Conservation (phyloP, 1,284 basidiomycete genomes). For the Malassezia sp. region DNA sequence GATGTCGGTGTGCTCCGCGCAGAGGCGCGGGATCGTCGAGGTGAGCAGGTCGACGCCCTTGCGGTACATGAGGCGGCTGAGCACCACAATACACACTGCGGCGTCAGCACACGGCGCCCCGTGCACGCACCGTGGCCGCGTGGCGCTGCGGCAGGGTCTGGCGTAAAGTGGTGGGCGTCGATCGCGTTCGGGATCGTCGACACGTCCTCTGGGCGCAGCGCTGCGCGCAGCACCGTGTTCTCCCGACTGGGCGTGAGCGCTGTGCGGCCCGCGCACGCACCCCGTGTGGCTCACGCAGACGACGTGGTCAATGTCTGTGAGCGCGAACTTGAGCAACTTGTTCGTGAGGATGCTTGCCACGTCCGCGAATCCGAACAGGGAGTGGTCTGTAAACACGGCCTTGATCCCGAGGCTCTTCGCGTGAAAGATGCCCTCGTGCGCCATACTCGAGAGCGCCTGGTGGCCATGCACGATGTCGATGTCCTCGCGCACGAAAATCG, state of each 20-base stretch:
- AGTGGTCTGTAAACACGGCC: conserved; percentile 93
- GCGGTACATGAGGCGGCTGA: conserved; percentile 90
- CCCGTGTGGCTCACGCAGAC: conserved; percentile 97
- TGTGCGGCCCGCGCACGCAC: no score
- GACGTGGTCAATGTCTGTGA: conserved; percentile 81
- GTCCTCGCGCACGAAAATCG: conserved; percentile 73
- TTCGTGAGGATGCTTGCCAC: conserved; percentile 93
- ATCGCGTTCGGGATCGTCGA: conserved; percentile 74
- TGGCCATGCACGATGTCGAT: conserved; percentile 85
- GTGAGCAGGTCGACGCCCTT: conserved; percentile 95
- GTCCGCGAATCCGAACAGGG: conserved; percentile 87
- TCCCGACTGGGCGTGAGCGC: conserved; percentile 51
- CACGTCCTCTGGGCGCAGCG: conserved; percentile 46
- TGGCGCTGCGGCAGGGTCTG: conserved; percentile 49
- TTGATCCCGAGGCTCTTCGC: conserved; percentile 55
- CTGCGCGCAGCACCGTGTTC: conserved; percentile 81
- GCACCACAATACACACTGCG: conserved; percentile 58
- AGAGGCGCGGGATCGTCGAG: conserved; percentile 79
- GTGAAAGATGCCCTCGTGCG: conserved; percentile 83
- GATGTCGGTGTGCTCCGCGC: conserved; percentile 68
- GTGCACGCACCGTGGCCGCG: no score
- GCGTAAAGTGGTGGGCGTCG: conserved; percentile 74
- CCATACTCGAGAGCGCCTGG: conserved; percentile 75
- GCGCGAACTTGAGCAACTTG: conserved; percentile 73
- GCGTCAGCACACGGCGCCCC: conserved; percentile 4